Evolutionary conservation across 2,329 filamentous ascomycete species (phyloP).

Genomic region (Coniochaeta sp.): DNA sequence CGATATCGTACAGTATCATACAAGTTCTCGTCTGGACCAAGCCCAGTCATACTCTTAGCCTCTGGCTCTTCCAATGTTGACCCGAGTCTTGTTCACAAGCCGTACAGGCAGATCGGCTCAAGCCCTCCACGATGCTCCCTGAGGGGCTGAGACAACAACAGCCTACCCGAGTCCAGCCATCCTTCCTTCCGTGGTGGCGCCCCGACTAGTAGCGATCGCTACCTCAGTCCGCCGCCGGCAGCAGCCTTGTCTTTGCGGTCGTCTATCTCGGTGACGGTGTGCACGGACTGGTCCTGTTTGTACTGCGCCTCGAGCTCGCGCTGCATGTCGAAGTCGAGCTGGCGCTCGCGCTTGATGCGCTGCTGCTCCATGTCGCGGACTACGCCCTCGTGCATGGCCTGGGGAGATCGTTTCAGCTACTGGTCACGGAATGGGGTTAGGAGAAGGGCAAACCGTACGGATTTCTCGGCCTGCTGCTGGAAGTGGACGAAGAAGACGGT

Average conservation of each 20-base stretch:
- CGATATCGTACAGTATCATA: neutral
- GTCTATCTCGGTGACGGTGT: constrained; percentile 20
- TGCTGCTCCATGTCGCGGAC: constrained; percentile 93
- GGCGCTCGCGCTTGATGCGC: constrained; percentile 79
- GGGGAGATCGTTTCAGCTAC: neutral
- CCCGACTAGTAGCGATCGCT: neutral
- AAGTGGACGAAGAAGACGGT: constrained; percentile 86
- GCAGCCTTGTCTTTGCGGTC: neutral
- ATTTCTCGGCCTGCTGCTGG: constrained; percentile 79
- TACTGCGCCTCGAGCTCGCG: constrained; percentile 80
- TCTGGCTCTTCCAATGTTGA: neutral
- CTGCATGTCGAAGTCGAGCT: constrained; percentile 93
- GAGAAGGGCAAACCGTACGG: constrained; percentile 26
- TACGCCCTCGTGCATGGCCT: constrained; percentile 96
- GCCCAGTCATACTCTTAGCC: neutral
- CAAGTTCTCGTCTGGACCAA: neutral
- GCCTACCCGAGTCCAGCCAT: neutral
- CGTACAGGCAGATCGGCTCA: neutral
- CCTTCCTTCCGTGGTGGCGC: neutral
- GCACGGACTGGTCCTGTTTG: constrained; percentile 76
- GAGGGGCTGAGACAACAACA: neutral
- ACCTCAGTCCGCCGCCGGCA: neutral
- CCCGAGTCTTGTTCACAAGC: neutral
- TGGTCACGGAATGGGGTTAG: neutral
- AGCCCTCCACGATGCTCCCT: neutral